Conservation (phyloP, 257 asterid species). For the Penstemon davidsonii region DNA sequence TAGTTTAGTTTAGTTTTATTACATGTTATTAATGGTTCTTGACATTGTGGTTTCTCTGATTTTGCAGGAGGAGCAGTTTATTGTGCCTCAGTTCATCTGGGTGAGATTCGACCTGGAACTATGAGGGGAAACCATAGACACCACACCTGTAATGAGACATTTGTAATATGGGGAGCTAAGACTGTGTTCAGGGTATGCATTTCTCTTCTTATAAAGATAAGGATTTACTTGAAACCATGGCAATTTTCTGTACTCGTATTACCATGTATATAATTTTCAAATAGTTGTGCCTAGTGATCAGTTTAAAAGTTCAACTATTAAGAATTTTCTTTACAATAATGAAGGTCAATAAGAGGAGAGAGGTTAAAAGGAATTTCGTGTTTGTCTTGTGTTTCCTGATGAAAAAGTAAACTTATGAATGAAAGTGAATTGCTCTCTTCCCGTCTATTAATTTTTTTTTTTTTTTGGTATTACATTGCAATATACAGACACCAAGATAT, state of each 20-base stretch:
- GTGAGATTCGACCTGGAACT: constrained; percentile 78
- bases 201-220: constrained; percentile 15
- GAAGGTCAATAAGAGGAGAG: neutral
- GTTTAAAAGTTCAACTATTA: neutral
- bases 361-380: constrained; percentile 18
- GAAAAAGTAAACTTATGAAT: neutral
- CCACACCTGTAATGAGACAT: constrained; percentile 84
- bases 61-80: constrained; percentile 75
- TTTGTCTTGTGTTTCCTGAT: neutral
- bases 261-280: neutral
- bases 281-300: neutral
- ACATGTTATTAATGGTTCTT: constrained; percentile 7
- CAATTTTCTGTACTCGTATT: neutral
- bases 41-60: constrained; percentile 20
- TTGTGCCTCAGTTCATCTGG: constrained; percentile 74
- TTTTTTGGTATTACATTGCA: neutral
- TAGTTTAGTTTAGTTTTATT: neutral
- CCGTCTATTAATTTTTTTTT: neutral
- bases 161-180: constrained; percentile 95
- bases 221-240: neutral
- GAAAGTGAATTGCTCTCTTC: constrained; percentile 9
- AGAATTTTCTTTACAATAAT: neutral
- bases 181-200: constrained; percentile 77
- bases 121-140: constrained; percentile 93
- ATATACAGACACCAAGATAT: neutral